These are phyloP conservation scores for Colletotrichum musicola DNA, from an alignment of 2,329 filamentous ascomycete genomes.

Conservation along the genomic window DNA sequence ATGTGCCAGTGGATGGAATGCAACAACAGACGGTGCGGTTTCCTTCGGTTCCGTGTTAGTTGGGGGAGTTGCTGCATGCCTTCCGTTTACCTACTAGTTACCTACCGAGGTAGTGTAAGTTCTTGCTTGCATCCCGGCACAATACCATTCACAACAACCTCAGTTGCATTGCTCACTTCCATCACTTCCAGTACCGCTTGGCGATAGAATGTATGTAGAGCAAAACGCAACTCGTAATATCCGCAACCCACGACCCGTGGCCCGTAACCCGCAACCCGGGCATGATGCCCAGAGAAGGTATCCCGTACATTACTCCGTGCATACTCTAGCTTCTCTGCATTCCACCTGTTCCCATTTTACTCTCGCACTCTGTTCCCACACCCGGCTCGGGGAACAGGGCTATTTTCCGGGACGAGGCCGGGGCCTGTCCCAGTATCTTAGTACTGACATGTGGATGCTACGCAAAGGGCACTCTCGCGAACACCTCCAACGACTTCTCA, in stretches of 20 bases:
- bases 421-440: constrained; percentile 20
- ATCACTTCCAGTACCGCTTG: neutral
- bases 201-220: constrained; percentile 5
- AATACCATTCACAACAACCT: neutral
- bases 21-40: constrained; percentile 10
- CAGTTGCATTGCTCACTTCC: neutral
- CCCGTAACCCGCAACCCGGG: constrained; percentile 14
- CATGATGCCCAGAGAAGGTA: neutral
- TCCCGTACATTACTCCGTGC: too few species aligned
- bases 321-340: neutral
- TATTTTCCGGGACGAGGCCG: constrained; percentile 17
- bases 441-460: constrained; percentile 24
- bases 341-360: constrained; percentile 3
- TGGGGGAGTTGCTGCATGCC: neutral
- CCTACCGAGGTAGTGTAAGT: too few species aligned
- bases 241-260: constrained; percentile 3
- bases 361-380: constrained; percentile 10
- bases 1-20: constrained; percentile 17
- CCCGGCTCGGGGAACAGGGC: constrained; percentile 20
- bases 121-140: neutral
- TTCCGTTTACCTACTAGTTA: neutral
- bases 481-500: constrained; percentile 2
- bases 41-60: constrained; percentile 5
- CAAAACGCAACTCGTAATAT: neutral
- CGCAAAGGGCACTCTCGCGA: constrained; percentile 14